phyloP scores from a whole-genome alignment of 192 early-diverging fungal species.

The Allomyces macrogynus region DNA sequence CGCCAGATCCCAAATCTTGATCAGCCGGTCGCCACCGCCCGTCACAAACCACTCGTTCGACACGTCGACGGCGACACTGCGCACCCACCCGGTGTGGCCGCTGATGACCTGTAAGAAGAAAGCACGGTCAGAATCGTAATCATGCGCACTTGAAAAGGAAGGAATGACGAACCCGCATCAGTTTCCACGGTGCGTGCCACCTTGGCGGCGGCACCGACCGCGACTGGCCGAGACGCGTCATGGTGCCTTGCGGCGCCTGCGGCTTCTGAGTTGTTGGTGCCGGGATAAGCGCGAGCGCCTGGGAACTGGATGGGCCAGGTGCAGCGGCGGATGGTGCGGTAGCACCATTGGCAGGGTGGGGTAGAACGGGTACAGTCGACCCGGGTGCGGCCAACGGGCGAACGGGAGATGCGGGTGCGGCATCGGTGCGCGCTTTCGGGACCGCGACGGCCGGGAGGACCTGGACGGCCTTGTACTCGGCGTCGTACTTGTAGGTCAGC shows the following conservation, averaged over 20 bases:
- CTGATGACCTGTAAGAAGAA: conserved; percentile 48
- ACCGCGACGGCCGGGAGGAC: conserved; percentile 16
- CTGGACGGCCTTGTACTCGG: conserved; percentile 45
- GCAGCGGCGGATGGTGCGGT: conserved; percentile 14
- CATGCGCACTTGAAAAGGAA: background rate
- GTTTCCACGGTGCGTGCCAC: conserved; percentile 99
- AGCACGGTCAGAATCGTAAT: conserved; percentile 4
- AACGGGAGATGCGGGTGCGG: too few relatives aligned
- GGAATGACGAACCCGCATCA: conserved; percentile 40
- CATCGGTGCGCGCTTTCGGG: background rate
- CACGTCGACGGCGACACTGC: conserved; percentile 76
- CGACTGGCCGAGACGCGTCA: conserved; percentile 21
- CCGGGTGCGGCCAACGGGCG: too few relatives aligned
- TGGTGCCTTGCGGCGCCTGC: conserved; percentile 9
- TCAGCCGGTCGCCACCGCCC: conserved; percentile 89
- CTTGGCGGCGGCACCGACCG: conserved; percentile 46
- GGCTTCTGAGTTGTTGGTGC: conserved; percentile 16
- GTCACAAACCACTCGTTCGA: conserved; percentile 97
- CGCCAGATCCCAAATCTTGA: conserved; percentile 99
- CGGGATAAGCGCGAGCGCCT: conserved; percentile 2
- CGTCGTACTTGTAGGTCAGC: conserved; percentile 48
- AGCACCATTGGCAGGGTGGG: conserved; percentile 21
- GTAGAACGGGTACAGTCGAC: conserved; percentile 9
- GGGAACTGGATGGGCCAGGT: conserved; percentile 11
- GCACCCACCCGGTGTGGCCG: conserved; percentile 94